Evolutionary conservation across 1,284 basidiomycete genomes (phyloP), one percentile per base, ranked within the genome.

Genomic region (Amylostereum chailletii): DNA sequence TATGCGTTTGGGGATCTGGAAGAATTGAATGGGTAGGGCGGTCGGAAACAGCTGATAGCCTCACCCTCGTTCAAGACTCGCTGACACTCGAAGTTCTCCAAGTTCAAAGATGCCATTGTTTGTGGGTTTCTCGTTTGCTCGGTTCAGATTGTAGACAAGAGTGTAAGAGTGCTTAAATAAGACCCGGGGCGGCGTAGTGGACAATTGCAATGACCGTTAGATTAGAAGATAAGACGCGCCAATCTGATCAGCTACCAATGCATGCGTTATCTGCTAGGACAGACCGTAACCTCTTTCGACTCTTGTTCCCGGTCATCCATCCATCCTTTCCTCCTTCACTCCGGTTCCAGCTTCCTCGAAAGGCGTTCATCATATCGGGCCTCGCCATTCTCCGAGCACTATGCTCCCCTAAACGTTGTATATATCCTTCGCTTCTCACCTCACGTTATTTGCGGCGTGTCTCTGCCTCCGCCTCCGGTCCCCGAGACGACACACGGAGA

Each of bases 41-140:
- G 19, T n/a, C 42, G 26, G 11, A n/a, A 8, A 9, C n/a, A 43
- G 6, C 27, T 34, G 10, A 38, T 3, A 11, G 38, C 42, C 41
- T 27, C 48, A 74, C 78, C 76, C 67, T 86, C 80, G 50, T 77
- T 77, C 27, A 87, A 63, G 5, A 84, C 62, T 34, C 72, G 70
- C 46, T 79, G 73, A 27, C 79, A 76, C 33, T 62, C 55, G 60
- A 84, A 78, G 0, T 62, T 57, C 29, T 57, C 52, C 19, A 77
- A 57, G 8, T 54, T 38, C 27, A 56, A 55, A n/a, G 42, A 27
- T n/a, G 32, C 39, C 40, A 49, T 51, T 52, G 29, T 36, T 31
- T n/a, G 34, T 19, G 19, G 19, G 19, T 19, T 19, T 19, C 19
- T 19, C 19, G 19, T 19, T 19, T 19, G 19, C 19, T 19, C 19